Percentiles rank a stretch among this genome's conserved stretches.
Evolutionary conservation across 1,139 yeast genomes (phyloP).

Genomic region (Blastobotrys serpentis): DNA sequence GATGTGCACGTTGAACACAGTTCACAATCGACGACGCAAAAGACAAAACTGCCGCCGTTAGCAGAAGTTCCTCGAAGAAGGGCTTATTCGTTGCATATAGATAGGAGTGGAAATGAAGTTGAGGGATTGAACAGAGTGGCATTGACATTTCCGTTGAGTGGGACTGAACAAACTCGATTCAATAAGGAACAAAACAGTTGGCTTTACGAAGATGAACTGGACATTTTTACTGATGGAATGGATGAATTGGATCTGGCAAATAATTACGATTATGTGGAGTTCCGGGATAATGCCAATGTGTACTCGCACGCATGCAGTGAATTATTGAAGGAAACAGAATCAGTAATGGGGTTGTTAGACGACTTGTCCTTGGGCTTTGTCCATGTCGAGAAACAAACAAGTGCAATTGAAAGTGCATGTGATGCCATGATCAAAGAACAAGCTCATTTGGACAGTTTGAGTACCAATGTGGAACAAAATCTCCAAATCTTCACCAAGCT

Average conservation of each 20-base stretch:
- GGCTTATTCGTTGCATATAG: constrained; percentile 20
- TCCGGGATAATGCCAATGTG: constrained; percentile 37
- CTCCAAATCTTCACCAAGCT: constrained; percentile 66
- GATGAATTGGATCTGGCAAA: constrained; percentile 33
- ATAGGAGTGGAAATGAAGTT: no score
- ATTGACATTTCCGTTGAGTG: constrained; percentile 19
- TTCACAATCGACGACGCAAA: not conserved
- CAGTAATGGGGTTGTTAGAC: constrained; percentile 46
- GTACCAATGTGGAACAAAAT: constrained; percentile 51
- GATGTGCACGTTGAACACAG: constrained; percentile 17
- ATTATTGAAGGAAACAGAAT: constrained; percentile 46
- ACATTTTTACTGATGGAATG: constrained; percentile 14
- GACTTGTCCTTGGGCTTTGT: constrained; percentile 51
- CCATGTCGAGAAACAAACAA: constrained; percentile 58
- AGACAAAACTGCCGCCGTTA: constrained; percentile 3
- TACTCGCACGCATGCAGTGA: constrained; percentile 32
- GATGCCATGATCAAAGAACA: constrained; percentile 55
- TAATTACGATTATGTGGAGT: constrained; percentile 26
- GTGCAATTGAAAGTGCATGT: constrained; percentile 61
- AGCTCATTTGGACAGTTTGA: constrained; percentile 45
- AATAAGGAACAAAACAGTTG: not conserved
- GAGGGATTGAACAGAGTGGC: not conserved
- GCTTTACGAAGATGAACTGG: constrained; percentile 14
- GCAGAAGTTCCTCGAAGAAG: constrained; percentile 28
- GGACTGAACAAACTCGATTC: constrained; percentile 11